phyloP scores from a whole-genome alignment of 1,284 basidiomycete genomes.

The Naganishia sp. region DNA sequence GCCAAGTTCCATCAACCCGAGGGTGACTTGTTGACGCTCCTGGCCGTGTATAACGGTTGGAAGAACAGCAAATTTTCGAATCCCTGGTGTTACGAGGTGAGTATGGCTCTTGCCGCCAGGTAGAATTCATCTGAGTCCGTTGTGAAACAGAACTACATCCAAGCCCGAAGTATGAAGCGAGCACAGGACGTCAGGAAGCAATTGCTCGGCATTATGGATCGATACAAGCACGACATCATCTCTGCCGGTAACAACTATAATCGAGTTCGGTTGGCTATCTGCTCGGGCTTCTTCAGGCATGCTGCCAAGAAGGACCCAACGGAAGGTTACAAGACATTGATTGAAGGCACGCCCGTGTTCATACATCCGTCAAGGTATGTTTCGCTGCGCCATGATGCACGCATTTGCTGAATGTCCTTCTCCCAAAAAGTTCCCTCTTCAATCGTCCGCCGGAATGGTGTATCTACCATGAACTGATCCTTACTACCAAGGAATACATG shows the following conservation, averaged over 20 bases:
- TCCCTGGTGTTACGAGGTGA: conserved; percentile 84
- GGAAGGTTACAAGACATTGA: conserved; percentile 92
- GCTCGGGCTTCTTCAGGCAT: conserved; percentile 74
- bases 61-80: conserved; percentile 91
- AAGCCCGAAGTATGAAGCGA: conserved; percentile 93
- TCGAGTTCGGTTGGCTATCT: conserved; percentile 85
- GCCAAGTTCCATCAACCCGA: conserved; percentile 98
- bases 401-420: not conserved
- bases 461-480: conserved; percentile 73
- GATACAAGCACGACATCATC: conserved; percentile 94
- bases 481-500: conserved; percentile 82
- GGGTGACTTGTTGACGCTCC: conserved; percentile 90
- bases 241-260: conserved; percentile 89
- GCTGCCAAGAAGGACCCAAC: conserved; percentile 79
- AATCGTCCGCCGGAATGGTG: conserved; percentile 83
- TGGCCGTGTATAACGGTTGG: conserved; percentile 99
- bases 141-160: conserved; percentile 77
- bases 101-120: not conserved
- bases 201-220: conserved; percentile 96
- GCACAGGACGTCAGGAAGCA: conserved; percentile 98
- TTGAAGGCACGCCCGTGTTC: conserved; percentile 95
- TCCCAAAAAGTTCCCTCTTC: conserved; percentile 73
- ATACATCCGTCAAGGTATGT: conserved; percentile 66
- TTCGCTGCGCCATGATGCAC: too few relatives aligned
- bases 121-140: not conserved